phyloP scores from a whole-genome alignment of 495 filamentous ascomycete species.

The Neurospora sp. region DNA sequence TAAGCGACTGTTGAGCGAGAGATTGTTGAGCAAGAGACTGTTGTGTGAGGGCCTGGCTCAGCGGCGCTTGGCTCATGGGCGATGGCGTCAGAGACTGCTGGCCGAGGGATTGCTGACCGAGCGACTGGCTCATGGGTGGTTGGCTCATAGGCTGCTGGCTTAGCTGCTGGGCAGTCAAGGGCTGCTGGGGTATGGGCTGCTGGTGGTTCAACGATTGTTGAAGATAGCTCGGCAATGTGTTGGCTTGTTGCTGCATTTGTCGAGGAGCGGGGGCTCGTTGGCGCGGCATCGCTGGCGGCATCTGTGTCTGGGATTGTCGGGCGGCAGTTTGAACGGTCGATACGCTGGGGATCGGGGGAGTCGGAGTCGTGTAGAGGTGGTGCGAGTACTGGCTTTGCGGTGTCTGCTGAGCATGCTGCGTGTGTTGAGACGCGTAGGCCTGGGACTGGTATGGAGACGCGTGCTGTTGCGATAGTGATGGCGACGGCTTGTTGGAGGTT shows the following conservation, averaged over 20 bases:
- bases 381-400: constrained; percentile 9
- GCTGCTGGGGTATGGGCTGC: constrained; percentile 13
- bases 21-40: constrained; percentile 12
- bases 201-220: constrained; percentile 26
- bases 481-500: constrained; percentile 26
- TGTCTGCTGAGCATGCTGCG: constrained; percentile 10
- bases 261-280: constrained; percentile 24
- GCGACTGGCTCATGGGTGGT: constrained; percentile 10
- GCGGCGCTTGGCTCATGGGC: constrained; percentile 10
- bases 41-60: constrained; percentile 12
- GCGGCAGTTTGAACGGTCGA: constrained; percentile 29
- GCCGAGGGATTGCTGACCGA: constrained; percentile 10
- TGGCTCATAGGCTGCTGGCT: constrained; percentile 12
- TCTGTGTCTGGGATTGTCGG: constrained; percentile 24
- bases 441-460: constrained; percentile 21
- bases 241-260: constrained; percentile 21
- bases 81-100: constrained; percentile 2
- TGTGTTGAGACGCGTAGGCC: constrained; percentile 1
- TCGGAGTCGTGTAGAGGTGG: constrained; percentile 25
- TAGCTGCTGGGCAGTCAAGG: constrained; percentile 12
- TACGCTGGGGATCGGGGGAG: constrained; percentile 27
- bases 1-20: constrained; percentile 7
- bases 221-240: constrained; percentile 17
- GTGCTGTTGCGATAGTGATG: constrained; percentile 22
- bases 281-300: constrained; percentile 25